Evolutionary conservation across 2,329 filamentous ascomycete genomes (phyloP).

Genomic region (Thyridium curvatum): DNA sequence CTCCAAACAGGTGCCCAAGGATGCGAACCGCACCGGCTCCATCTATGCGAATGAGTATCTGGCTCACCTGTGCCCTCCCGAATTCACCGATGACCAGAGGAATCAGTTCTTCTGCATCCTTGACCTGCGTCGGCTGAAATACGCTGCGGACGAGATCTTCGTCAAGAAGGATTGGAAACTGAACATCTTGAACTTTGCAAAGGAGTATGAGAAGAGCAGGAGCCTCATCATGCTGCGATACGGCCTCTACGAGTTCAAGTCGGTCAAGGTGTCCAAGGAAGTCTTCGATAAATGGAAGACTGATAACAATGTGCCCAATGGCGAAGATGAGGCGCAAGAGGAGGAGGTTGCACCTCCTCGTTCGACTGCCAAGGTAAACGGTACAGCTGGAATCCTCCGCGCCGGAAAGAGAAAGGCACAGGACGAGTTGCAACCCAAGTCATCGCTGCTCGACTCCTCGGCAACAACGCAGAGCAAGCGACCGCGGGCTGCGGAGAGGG

Average conservation of each 20-base stretch:
- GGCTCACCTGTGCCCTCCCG: conserved; percentile 47
- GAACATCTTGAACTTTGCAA: conserved; percentile 56
- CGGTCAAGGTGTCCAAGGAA: conserved; percentile 51
- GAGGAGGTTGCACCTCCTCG: conserved; percentile 18
- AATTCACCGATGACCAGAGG: conserved; percentile 52
- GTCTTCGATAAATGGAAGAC: conserved; percentile 53
- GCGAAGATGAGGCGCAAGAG: conserved; percentile 37
- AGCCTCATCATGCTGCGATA: conserved; percentile 56
- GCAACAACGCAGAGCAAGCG: conserved; percentile 41
- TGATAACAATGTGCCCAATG: conserved; percentile 46
- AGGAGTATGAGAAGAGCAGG: conserved; percentile 58
- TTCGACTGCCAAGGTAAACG: conserved; percentile 19
- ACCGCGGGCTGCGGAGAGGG: conserved; percentile 31
- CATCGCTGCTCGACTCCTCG: conserved; percentile 23
- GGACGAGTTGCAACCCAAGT: conserved; percentile 36
- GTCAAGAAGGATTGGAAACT: conserved; percentile 56
- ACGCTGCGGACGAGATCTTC: conserved; percentile 56
- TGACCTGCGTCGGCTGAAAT: conserved; percentile 55
- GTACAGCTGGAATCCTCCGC: conserved; percentile 23
- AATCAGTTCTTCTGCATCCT: conserved; percentile 59
- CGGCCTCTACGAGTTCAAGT: conserved; percentile 58
- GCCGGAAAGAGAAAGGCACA: conserved; percentile 49
- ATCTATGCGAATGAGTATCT: conserved; percentile 57
- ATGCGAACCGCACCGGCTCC: conserved; percentile 43
- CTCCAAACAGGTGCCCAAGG: conserved; percentile 45